These are phyloP conservation scores for Spathaspora sp. DNA, from an alignment of 805 yeast genomes.

Conservation along the genomic window DNA sequence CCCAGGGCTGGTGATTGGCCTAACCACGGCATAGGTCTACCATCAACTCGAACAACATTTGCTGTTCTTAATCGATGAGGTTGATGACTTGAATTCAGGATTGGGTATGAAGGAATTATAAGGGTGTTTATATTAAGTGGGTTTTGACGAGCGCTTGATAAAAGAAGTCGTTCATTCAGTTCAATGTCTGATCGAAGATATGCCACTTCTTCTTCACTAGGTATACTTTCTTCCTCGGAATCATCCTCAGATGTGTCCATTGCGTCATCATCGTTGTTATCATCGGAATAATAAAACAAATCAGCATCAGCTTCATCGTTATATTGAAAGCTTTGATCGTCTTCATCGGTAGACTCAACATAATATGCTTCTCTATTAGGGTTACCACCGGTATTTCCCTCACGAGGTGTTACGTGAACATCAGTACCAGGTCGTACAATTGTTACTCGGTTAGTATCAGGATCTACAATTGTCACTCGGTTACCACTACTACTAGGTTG, in stretches of 20 bases:
- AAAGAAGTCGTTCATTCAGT: slow-evolving; percentile 17
- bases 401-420: too few relatives aligned
- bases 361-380: background rate
- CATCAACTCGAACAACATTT: background rate
- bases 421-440: too few relatives aligned
- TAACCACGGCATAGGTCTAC: background rate
- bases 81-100: background rate
- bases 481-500: background rate
- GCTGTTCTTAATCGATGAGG: background rate
- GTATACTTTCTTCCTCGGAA: slow-evolving; percentile 4
- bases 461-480: too few relatives aligned
- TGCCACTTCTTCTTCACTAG: slow-evolving; percentile 9
- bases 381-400: background rate
- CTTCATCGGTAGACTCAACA: slow-evolving; percentile 7
- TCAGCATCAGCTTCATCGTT: slow-evolving; percentile 6
- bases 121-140: slow-evolving; percentile 16
- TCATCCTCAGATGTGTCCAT: slow-evolving; percentile 1
- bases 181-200: slow-evolving; percentile 1
- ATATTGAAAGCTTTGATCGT: slow-evolving; percentile 4
- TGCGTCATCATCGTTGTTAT: slow-evolving; percentile 3
- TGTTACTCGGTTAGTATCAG: too few relatives aligned
- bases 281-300: slow-evolving; percentile 6
- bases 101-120: background rate
- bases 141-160: slow-evolving; percentile 25
- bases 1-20: slow-evolving; percentile 5